Evolutionary conservation across 1,139 yeast genomes (phyloP).

Genomic region (Blastobotrys raffinosifermentans): DNA sequence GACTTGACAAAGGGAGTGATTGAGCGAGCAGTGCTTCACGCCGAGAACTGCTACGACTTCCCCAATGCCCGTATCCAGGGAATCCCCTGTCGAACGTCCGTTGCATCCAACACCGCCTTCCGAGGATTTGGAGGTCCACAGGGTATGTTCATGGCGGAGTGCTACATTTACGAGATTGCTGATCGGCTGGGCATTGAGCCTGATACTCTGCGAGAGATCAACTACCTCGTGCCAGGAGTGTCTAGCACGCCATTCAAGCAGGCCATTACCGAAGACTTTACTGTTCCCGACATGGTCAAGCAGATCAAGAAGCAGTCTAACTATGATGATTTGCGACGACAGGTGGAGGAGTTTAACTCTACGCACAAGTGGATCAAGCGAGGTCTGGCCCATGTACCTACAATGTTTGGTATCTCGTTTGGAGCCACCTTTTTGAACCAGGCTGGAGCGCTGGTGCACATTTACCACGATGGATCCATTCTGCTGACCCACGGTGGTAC

Average conservation of each 20-base stretch:
- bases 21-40: conserved; percentile 41
- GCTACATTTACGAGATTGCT: conserved; percentile 36
- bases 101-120: conserved; percentile 44
- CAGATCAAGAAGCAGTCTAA: conserved; percentile 33
- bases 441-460: conserved; percentile 43
- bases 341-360: conserved; percentile 37
- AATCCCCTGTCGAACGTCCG: conserved; percentile 39
- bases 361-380: conserved; percentile 40
- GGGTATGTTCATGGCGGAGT: conserved; percentile 41
- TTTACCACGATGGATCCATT: conserved; percentile 42
- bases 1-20: conserved; percentile 43
- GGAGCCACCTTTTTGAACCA: conserved; percentile 42
- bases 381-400: conserved; percentile 41
- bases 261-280: conserved; percentile 37
- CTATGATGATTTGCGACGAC: conserved; percentile 32
- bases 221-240: conserved; percentile 32
- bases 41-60: conserved; percentile 40
- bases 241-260: conserved; percentile 40
- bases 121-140: conserved; percentile 47
- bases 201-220: conserved; percentile 34
- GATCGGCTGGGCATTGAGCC: conserved; percentile 37
- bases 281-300: conserved; percentile 34
- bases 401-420: conserved; percentile 43
- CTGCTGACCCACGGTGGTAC: conserved; percentile 43
- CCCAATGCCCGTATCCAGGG: conserved; percentile 38